Base-by-base conservation (phyloP, 2,329 filamentous ascomycete genomes). In the Sporothrix dimorphospora region DNA sequence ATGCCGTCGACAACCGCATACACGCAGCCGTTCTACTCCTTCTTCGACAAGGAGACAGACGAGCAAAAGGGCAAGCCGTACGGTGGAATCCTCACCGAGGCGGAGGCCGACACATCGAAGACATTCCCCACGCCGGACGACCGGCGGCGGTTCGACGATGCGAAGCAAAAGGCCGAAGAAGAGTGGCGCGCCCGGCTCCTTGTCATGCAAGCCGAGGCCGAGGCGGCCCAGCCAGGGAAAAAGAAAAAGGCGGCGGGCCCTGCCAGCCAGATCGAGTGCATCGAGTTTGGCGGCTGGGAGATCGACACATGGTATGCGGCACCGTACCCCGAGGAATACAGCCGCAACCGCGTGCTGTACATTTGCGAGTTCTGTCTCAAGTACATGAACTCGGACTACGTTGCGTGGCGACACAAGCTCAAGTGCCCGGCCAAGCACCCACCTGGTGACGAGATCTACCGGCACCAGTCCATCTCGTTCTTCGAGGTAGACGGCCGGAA, bases 231-330 rank as follows among this genome's bases (percentile, higher is more conserved):
- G 59, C 84, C 86, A 19, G 88, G 89, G 77, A 91, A 89, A 78
- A 84, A 89, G 21, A 90, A 90, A 76, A 97, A 97, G 79, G 85
- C 91, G 3, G 89, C 90, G n/a, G 93, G 93, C 0, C 93, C 94
- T 38, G 93, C 94, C 4, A 98, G 94, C 80, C 96, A 98, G 82
- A 98, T 99, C 80, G 97, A 98, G 81, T 98, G 94, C 82, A 97
- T 99, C 83, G 96, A 97, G 78, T 98, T 99, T 82, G 96, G 96
- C 61, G 94, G 94, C 69, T 97, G 92, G 86, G 96, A 99, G 81
- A 99, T 99, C 77, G 96, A 99, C 80, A 99, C 96, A 3, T 98
- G 96, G 94, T 98, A 99, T 82, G 95, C 96, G 40, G 96, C 96
- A 51, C 97, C 96, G 14, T 99, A 99, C 79, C 96, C 96, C 0